Conservation (phyloP, 2,329 filamentous ascomycete species). For the Colletotrichum tabaci region DNA sequence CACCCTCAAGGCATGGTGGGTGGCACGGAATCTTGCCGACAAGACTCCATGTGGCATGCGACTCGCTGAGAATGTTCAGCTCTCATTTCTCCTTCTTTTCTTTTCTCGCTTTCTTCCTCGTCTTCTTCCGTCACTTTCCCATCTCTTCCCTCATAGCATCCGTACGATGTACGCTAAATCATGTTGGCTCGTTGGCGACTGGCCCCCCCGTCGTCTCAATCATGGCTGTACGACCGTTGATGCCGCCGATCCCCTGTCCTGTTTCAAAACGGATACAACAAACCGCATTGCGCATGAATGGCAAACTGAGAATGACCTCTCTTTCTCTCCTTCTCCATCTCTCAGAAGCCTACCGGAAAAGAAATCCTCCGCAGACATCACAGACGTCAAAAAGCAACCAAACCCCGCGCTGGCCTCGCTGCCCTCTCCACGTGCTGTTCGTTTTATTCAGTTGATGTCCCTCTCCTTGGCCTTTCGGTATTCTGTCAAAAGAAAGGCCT, state of each 20-base stretch:
- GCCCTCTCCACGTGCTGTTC: slow-evolving; percentile 28
- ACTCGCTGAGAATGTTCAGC: not conserved
- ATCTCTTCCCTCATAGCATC: too few relatives aligned
- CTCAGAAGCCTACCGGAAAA: not conserved
- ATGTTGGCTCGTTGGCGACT: not conserved
- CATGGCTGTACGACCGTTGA: slow-evolving; percentile 16
- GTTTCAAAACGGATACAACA: not conserved
- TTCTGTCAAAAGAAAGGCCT: not conserved
- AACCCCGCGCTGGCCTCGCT: slow-evolving; percentile 9
- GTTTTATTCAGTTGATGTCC: not conserved
- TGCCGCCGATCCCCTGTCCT: slow-evolving; percentile 13
- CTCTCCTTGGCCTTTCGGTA: not conserved
- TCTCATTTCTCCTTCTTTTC: not conserved
- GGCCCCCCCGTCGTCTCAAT: slow-evolving; percentile 1
- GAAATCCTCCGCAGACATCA: not conserved
- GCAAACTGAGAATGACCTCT: slow-evolving; percentile 10
- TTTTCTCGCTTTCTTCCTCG: not conserved
- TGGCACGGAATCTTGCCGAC: slow-evolving; percentile 32
- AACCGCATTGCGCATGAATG: slow-evolving; percentile 16
- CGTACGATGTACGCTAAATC: not conserved
- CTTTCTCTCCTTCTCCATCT: too few relatives aligned
- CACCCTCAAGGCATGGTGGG: slow-evolving; percentile 7
- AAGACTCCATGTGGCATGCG: slow-evolving; percentile 15
- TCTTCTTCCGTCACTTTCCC: not conserved
- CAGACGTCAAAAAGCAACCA: not conserved